phyloP scores from a whole-genome alignment of 345 rosid species.

The Schrenkiella parvula region DNA sequence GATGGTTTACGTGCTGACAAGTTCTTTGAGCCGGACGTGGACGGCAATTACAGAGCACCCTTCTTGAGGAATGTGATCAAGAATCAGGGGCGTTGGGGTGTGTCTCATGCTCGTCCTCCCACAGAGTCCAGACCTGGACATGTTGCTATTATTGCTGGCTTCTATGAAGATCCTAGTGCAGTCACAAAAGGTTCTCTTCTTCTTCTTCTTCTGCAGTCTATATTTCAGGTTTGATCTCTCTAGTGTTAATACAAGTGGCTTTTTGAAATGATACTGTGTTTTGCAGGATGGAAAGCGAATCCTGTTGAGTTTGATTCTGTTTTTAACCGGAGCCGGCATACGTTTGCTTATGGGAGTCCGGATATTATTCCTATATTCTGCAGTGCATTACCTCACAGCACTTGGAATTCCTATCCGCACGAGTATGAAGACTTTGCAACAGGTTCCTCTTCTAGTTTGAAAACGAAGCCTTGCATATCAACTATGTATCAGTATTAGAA shows the following conservation, averaged over 20 bases:
- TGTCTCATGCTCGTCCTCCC: slow-evolving; percentile 98
- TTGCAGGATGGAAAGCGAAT: slow-evolving; percentile 96
- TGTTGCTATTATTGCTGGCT: slow-evolving; percentile 92
- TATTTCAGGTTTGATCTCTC: not conserved
- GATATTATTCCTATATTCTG: slow-evolving; percentile 96
- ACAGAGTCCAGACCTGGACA: slow-evolving; percentile 98
- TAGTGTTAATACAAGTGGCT: not conserved
- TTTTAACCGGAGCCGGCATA: slow-evolving; percentile 77
- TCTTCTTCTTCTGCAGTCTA: not conserved
- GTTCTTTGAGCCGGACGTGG: slow-evolving; percentile 81
- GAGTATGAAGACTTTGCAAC: slow-evolving; percentile 97
- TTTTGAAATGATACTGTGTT: not conserved
- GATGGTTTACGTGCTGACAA: slow-evolving; percentile 98
- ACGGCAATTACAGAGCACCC: slow-evolving; percentile 78
- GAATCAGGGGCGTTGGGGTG: slow-evolving; percentile 89
- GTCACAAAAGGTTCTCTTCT: slow-evolving; percentile 68
- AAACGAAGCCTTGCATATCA: not conserved
- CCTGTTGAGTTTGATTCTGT: slow-evolving; percentile 97
- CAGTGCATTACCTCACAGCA: slow-evolving; percentile 74
- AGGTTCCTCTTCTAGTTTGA: slow-evolving; percentile 43
- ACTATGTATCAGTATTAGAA: too few relatives aligned
- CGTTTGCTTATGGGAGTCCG: slow-evolving; percentile 87
- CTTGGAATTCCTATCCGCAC: slow-evolving; percentile 84
- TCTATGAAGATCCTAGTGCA: slow-evolving; percentile 98
- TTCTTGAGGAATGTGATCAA: slow-evolving; percentile 76